Evolutionary conservation across 805 yeast species (phyloP).

Genomic region (Metschnikowia aberdeeniae): DNA sequence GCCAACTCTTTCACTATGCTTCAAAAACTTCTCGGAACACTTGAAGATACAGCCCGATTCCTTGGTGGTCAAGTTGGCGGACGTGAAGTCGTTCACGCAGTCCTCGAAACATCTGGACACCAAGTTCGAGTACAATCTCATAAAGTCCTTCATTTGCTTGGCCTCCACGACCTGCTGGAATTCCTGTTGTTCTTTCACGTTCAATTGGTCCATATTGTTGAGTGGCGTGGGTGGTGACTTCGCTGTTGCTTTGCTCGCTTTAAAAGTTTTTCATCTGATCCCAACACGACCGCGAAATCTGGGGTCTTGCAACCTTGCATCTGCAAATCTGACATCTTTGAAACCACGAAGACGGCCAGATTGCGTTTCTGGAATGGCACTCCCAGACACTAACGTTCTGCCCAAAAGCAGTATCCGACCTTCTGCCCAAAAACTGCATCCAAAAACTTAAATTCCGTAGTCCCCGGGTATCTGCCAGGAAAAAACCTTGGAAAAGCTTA

Average conservation of each 20-base stretch:
- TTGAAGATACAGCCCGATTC: constrained; percentile 83
- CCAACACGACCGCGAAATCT: constrained; percentile 9
- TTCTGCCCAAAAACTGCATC: too few species aligned
- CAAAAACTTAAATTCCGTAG: too few species aligned
- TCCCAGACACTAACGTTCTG: too few species aligned
- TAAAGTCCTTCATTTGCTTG: constrained; percentile 98
- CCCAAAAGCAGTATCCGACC: too few species aligned
- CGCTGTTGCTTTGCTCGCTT: constrained; percentile 7
- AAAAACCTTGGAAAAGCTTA: too few species aligned
- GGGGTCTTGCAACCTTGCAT: not conserved
- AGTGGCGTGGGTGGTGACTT: not conserved
- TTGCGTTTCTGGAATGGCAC: too few species aligned
- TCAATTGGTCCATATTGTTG: constrained; percentile 83
- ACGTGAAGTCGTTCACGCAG: constrained; percentile 98
- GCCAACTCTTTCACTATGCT: constrained; percentile 97
- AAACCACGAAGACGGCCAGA: too few species aligned
- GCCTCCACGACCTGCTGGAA: constrained; percentile 93
- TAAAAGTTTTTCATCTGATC: constrained; percentile 16
- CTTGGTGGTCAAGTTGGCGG: constrained; percentile 76
- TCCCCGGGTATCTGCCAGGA: too few species aligned
- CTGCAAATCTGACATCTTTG: too few species aligned
- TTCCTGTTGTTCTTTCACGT: constrained; percentile 93
- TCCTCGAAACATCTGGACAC: constrained; percentile 97
- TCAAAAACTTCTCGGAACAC: constrained; percentile 96
- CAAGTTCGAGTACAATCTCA: constrained; percentile 90